Conservation (phyloP, 2,329 filamentous ascomycete species). For the Microsporum ferrugineum region DNA sequence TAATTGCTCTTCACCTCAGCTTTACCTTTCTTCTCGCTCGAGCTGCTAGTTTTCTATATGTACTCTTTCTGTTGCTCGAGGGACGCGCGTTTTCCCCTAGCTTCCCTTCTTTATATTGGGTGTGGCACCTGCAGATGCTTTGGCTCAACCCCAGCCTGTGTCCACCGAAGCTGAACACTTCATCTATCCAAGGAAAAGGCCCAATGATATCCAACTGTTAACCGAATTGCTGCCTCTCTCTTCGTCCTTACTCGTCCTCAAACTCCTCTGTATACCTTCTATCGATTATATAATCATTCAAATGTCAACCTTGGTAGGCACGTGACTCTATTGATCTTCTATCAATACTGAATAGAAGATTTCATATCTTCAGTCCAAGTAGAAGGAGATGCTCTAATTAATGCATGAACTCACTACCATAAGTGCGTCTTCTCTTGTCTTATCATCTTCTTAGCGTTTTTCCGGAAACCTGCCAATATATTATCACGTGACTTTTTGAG, state of each 20-base stretch:
- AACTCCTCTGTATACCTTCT: too few species aligned
- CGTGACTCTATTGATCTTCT: too few species aligned
- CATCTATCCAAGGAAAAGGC: not conserved
- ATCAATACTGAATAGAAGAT: too few species aligned
- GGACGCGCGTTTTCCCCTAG: not conserved
- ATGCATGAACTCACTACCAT: too few species aligned
- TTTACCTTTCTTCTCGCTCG: not conserved
- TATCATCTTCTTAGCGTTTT: not conserved
- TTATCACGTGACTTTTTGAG: not conserved
- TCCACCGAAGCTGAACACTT: not conserved
- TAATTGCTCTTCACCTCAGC: not conserved
- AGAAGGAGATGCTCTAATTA: too few species aligned
- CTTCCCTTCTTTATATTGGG: not conserved
- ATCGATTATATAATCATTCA: too few species aligned
- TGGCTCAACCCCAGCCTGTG: not conserved
- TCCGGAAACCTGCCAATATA: not conserved
- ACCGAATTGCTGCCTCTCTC: not conserved
- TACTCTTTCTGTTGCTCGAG: not conserved
- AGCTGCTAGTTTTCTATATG: not conserved
- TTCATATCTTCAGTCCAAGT: too few species aligned
- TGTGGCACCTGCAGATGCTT: not conserved
- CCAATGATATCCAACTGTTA: not conserved
- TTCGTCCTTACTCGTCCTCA: not conserved
- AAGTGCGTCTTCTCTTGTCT: too few species aligned
- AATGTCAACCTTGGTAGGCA: too few species aligned